Evolutionary conservation across 371 early-diverging fungal species (phyloP), one percentile per base, ranked within the genome.

Genomic region (Zychaea mexicana): DNA sequence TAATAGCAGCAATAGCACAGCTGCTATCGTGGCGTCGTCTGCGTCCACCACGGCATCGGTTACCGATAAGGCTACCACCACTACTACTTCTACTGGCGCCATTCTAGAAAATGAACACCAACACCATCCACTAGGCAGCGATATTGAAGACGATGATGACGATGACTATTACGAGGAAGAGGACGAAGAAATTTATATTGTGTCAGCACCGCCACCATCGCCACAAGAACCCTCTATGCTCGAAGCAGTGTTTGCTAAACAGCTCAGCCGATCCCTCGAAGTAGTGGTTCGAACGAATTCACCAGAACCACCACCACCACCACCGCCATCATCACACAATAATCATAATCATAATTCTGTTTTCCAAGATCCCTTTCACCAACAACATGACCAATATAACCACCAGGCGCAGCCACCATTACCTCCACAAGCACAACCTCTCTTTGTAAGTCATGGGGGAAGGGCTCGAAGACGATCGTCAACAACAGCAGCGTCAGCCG

Each of bases 191-290:
- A 38, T 32, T 30, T 65, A 32, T 31, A 33, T 58, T 27, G 65
- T 66, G 8, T 45, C 60, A 38, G 66, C 66, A 22, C 66, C 66
- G 15, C 66, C 66, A 8, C 66, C 66, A 15, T 66, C 66, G 31
- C 66, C 66, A 12, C 66, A 66, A 56, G 60, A 66, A 46, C 66
- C 66, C 21, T 66, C 66, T 1, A 60, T 66, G 66, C 22, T 66
- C 1, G 66, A 66, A 28, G 46, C 66, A 27, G 61, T 66, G 2
- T 66, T 66, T 45, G 66, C 66, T n/a, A 54, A 66, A 36, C 60
- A 66, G 31, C 17, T 66, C 17, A 60, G n/a, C 32, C 56, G 66
- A 33, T 60, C 66, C 15, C 27, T 66, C 19, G 52, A 66, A 39
- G 61, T 46, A n/a, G 59, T 59, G 12, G 66, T 60, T 22, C 58